phyloP scores from a whole-genome alignment of 768 basidiomycete species.

The Mycena alexandri region DNA sequence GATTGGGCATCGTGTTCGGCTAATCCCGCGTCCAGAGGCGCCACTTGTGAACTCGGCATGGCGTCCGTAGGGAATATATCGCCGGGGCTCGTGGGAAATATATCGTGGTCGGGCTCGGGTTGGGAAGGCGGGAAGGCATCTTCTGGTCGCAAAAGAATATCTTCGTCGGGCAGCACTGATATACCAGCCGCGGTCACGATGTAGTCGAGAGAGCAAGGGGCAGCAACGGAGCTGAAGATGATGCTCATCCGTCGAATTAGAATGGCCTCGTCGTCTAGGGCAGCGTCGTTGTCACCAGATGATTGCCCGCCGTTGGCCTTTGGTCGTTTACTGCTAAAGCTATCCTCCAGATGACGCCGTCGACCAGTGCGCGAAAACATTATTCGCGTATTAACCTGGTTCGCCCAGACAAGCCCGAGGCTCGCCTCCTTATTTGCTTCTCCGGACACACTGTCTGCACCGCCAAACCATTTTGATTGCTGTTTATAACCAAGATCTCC shows the following conservation, averaged over 20 bases:
- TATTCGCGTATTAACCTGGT: conserved; percentile 88
- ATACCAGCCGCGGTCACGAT: conserved; percentile 77
- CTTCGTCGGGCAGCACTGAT: conserved; percentile 43
- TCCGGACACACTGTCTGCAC: conserved; percentile 68
- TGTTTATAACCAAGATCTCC: conserved; percentile 71
- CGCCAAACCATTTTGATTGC: conserved; percentile 83
- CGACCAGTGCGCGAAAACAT: conserved; percentile 85
- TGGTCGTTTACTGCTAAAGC: conserved; percentile 46
- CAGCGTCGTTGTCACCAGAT: conserved; percentile 2
- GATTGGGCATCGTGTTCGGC: conserved; percentile 43
- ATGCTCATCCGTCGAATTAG: conserved; percentile 80
- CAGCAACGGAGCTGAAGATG: conserved; percentile 77
- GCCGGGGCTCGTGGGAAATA: conserved; percentile 18
- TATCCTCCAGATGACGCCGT: conserved; percentile 65
- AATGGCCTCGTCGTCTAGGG: conserved; percentile 56
- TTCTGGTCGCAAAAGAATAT: conserved; percentile 7
- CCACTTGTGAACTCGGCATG: conserved; percentile 38
- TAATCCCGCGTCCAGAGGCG: conserved; percentile 53
- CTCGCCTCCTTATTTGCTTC: conserved; percentile 82
- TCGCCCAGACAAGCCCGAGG: conserved; percentile 94
- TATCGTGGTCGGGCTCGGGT: conserved; percentile 34
- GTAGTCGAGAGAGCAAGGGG: conserved; percentile 78
- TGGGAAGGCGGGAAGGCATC: conserved; percentile 12
- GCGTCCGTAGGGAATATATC: conserved; percentile 9
- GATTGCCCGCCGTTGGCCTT: conserved; percentile 34